These are phyloP conservation scores for Hydnomerulius pinastri DNA, from an alignment of 768 basidiomycete genomes.

Conservation along the genomic window DNA sequence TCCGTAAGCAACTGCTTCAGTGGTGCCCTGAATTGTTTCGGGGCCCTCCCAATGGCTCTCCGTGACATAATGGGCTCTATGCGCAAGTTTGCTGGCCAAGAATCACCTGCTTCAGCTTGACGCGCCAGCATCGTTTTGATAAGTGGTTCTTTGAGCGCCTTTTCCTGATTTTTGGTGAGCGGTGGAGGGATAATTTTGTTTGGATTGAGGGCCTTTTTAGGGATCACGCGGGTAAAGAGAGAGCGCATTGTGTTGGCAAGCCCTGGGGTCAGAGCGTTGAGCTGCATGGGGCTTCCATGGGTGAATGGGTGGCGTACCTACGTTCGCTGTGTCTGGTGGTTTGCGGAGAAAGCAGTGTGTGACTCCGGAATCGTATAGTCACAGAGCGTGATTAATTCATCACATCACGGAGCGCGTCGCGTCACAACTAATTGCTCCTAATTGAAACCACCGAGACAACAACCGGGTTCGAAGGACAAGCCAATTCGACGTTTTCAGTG, in stretches of 20 bases:
- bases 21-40: constrained; percentile 37
- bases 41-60: constrained; percentile 41
- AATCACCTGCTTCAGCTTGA: constrained; percentile 37
- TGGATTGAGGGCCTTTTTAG: constrained; percentile 31
- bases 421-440: constrained; percentile 9
- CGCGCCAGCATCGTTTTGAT: constrained; percentile 44
- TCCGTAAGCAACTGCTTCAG: constrained; percentile 44
- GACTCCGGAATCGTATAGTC: background rate
- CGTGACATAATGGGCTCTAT: constrained; percentile 47
- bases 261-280: background rate
- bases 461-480: no score
- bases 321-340: background rate
- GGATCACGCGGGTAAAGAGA: constrained; percentile 38
- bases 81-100: constrained; percentile 52
- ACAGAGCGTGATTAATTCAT: background rate
- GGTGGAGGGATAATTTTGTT: constrained; percentile 29
- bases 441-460: no score
- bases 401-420: constrained; percentile 27
- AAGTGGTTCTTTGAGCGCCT: constrained; percentile 34
- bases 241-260: constrained; percentile 9
- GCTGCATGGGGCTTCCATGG: background rate
- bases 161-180: constrained; percentile 33
- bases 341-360: background rate
- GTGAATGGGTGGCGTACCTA: background rate
- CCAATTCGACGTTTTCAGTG: no score